Evolutionary conservation across 1,284 basidiomycete genomes (phyloP).

Genomic region (Porodaedalea pini): DNA sequence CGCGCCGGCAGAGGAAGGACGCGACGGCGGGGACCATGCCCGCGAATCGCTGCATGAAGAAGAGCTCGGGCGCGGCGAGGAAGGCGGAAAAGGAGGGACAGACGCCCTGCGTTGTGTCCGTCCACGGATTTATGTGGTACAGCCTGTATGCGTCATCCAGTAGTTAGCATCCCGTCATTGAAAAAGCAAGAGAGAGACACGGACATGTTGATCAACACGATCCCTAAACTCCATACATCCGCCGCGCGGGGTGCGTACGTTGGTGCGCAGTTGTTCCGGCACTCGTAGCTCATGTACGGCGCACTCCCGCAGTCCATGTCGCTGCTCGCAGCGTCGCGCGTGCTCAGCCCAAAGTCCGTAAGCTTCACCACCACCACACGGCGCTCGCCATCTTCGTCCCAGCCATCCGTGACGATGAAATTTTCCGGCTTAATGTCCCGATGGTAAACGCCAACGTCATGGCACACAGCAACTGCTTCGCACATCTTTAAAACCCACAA

Average conservation of each 20-base stretch:
- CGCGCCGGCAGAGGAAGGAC: slow-evolving; percentile 77
- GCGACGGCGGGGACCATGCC: slow-evolving; percentile 90
- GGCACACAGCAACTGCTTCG: slow-evolving; percentile 94
- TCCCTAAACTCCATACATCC: slow-evolving; percentile 98
- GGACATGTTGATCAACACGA: slow-evolving; percentile 96
- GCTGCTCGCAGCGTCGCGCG: slow-evolving; percentile 80
- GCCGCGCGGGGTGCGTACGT: slow-evolving; percentile 92
- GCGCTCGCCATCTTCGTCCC: slow-evolving; percentile 40
- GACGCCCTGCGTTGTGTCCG: slow-evolving; percentile 78
- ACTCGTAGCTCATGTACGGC: slow-evolving; percentile 99
- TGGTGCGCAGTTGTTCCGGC: slow-evolving; percentile 93
- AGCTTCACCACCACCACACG: slow-evolving; percentile 73
- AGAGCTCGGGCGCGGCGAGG: slow-evolving; percentile 74
- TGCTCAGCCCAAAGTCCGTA: slow-evolving; percentile 95
- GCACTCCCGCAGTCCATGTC: slow-evolving; percentile 99
- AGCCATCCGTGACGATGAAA: slow-evolving; percentile 87
- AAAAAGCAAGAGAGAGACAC: slow-evolving; percentile 29
- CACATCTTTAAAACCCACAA: slow-evolving; percentile 71
- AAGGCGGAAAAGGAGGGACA: slow-evolving; percentile 85
- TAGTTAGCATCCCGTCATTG: slow-evolving; percentile 13
- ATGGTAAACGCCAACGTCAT: slow-evolving; percentile 88
- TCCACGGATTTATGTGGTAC: slow-evolving; percentile 98
- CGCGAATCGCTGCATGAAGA: slow-evolving; percentile 87
- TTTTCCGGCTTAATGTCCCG: slow-evolving; percentile 99
- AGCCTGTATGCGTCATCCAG: slow-evolving; percentile 50